phyloP scores from a whole-genome alignment of 108 stramenopile genomes.

The Ochromonas danica region DNA sequence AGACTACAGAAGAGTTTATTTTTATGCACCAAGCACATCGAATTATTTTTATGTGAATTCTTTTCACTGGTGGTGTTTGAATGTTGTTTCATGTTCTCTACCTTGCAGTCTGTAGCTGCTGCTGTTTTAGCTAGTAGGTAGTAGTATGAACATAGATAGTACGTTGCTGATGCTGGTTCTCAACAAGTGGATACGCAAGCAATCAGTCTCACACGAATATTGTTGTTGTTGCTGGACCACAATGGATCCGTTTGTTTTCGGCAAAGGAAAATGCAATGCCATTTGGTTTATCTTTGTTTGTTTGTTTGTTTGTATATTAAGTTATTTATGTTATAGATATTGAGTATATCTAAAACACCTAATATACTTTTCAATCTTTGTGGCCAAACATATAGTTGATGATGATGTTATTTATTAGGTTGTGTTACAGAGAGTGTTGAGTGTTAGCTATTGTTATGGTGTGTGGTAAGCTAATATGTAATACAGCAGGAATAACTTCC shows the following conservation, averaged over 20 bases:
- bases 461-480: too few relatives aligned
- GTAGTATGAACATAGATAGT: constrained; percentile 17
- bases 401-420: too few relatives aligned
- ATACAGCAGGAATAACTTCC: too few relatives aligned
- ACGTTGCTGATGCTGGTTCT: constrained; percentile 14
- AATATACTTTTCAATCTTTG: constrained; percentile 18
- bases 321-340: constrained; percentile 6
- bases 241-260: constrained; percentile 9
- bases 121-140: constrained; percentile 15
- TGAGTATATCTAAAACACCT: constrained; percentile 15
- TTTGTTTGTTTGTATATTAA: background rate
- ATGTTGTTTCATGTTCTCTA: constrained; percentile 17
- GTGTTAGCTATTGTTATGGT: too few relatives aligned
- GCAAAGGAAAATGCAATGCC: constrained; percentile 15
- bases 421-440: too few relatives aligned
- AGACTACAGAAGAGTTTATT: constrained; percentile 17
- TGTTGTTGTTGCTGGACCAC: constrained; percentile 14
- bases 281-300: constrained; percentile 17
- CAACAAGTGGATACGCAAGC: constrained; percentile 14
- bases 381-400: too few relatives aligned
- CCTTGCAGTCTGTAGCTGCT: constrained; percentile 13
- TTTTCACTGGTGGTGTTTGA: constrained; percentile 15
- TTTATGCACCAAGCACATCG: constrained; percentile 15
- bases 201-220: constrained; percentile 16
- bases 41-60: constrained; percentile 11